Conservation (phyloP, 768 basidiomycete species). For the Boletellus ananiceps region DNA sequence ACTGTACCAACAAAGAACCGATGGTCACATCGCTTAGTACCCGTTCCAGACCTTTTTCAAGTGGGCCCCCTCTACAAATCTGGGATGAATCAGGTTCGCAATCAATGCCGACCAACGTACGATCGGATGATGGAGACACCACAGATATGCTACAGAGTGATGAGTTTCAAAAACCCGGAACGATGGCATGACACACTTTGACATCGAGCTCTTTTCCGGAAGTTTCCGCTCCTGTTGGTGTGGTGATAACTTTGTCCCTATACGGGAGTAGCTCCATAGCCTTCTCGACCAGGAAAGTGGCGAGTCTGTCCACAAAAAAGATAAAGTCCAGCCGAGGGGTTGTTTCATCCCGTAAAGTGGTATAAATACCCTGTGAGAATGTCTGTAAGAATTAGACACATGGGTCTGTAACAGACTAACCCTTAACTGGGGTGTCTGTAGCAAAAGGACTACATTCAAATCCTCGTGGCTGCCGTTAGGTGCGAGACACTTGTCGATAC, state of each 20-base stretch:
- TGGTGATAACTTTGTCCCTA: constrained; percentile 51
- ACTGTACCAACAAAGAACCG: constrained; percentile 89
- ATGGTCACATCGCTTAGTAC: constrained; percentile 83
- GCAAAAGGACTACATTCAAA: constrained; percentile 59
- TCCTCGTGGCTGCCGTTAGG: constrained; percentile 40
- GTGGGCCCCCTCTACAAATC: constrained; percentile 68
- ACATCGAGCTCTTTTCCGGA: constrained; percentile 61
- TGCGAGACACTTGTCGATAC: constrained; percentile 33
- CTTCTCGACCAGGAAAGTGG: constrained; percentile 80
- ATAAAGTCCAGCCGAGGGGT: constrained; percentile 83
- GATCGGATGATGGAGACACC: constrained; percentile 89
- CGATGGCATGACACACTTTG: constrained; percentile 37
- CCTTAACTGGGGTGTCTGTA: constrained; percentile 75
- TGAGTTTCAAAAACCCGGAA: not conserved
- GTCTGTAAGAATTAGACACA: not conserved
- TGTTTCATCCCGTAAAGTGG: constrained; percentile 70
- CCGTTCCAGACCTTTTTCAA: constrained; percentile 86
- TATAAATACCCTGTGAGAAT: constrained; percentile 73
- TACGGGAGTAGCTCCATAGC: constrained; percentile 83
- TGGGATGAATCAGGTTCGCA: constrained; percentile 1
- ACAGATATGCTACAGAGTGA: constrained; percentile 56
- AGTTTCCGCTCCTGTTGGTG: constrained; percentile 56
- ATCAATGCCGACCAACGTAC: constrained; percentile 38
- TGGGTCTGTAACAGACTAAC: constrained; percentile 37
- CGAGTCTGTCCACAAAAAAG: constrained; percentile 84